Evolutionary conservation across 148 eudicot genomes (phyloP).

Genomic region (Talinum fruticosum): DNA sequence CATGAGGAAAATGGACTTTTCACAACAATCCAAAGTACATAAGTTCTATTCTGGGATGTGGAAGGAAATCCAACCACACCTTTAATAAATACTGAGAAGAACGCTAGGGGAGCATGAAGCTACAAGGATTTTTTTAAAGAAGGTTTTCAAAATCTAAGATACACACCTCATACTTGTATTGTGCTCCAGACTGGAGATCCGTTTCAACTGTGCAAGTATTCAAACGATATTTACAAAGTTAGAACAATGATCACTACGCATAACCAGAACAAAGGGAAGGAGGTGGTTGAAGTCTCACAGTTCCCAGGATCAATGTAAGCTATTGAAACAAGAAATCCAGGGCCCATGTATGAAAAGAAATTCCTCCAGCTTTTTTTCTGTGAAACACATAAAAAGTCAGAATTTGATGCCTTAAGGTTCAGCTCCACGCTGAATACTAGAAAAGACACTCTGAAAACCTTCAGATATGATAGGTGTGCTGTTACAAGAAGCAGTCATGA

Average conservation of each 20-base stretch:
- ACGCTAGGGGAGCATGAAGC: too few relatives aligned
- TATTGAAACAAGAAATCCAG: slow-evolving; percentile 93
- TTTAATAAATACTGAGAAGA: too few relatives aligned
- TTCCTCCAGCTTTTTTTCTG: slow-evolving; percentile 96
- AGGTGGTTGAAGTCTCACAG: slow-evolving; percentile 40
- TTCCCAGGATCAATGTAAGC: slow-evolving; percentile 99
- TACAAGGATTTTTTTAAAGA: not conserved
- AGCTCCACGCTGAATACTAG: not conserved
- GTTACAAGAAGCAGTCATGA: not conserved
- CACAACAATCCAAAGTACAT: too few relatives aligned
- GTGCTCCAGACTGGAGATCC: slow-evolving; percentile 89
- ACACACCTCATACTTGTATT: slow-evolving; percentile 79
- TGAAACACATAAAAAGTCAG: slow-evolving; percentile 12
- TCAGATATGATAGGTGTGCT: not conserved
- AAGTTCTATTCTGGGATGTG: too few relatives aligned
- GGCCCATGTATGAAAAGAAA: slow-evolving; percentile 84
- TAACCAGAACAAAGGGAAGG: not conserved
- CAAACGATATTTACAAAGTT: slow-evolving; percentile 14
- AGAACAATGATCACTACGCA: slow-evolving; percentile 14
- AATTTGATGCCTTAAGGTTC: not conserved
- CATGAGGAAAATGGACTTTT: too few relatives aligned
- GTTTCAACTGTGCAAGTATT: slow-evolving; percentile 76
- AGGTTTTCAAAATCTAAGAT: slow-evolving; percentile 1
- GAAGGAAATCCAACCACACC: too few relatives aligned
- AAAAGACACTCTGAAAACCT: not conserved